Conservation (phyloP, 1,284 basidiomycete species). For the Puccinia hordei region DNA sequence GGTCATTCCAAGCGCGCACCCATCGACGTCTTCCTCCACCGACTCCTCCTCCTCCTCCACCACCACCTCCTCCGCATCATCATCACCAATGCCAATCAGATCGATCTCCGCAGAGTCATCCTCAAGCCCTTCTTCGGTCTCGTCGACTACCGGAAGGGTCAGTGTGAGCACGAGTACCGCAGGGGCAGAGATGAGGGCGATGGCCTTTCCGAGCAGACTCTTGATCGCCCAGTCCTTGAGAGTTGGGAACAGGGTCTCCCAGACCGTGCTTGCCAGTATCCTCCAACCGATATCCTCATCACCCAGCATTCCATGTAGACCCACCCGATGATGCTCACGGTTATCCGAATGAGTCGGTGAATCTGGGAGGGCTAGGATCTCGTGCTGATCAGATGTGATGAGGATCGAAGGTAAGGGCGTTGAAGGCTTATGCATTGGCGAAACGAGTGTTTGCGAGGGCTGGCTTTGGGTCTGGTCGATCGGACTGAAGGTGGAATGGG, state of each 20-base stretch:
- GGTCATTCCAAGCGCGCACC: background rate
- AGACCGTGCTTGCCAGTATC: background rate
- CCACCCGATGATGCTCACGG: background rate
- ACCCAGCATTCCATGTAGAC: background rate
- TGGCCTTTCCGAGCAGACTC: conserved; percentile 71
- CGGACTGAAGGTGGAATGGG: background rate
- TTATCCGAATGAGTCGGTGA: background rate
- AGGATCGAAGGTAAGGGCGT: conserved; percentile 9
- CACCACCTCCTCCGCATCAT: conserved; percentile 51
- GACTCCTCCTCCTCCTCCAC: conserved; percentile 33
- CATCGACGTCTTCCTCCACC: background rate
- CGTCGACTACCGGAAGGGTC: conserved; percentile 81
- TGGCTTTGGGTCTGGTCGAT: background rate
- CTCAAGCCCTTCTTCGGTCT: conserved; percentile 58
- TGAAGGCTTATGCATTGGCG: background rate
- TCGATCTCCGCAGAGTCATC: too few species aligned
- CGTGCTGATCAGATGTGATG: conserved; percentile 32
- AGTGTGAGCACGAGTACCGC: conserved; percentile 82
- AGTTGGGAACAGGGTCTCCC: conserved; percentile 73
- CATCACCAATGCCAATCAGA: conserved; percentile 39
- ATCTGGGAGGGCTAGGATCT: background rate
- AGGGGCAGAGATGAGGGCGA: conserved; percentile 79
- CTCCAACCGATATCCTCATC: background rate
- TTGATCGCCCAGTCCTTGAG: conserved; percentile 75
- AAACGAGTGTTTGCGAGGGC: background rate